Conservation (phyloP, 75 land plant genomes). For the Pinus albicaulis region DNA sequence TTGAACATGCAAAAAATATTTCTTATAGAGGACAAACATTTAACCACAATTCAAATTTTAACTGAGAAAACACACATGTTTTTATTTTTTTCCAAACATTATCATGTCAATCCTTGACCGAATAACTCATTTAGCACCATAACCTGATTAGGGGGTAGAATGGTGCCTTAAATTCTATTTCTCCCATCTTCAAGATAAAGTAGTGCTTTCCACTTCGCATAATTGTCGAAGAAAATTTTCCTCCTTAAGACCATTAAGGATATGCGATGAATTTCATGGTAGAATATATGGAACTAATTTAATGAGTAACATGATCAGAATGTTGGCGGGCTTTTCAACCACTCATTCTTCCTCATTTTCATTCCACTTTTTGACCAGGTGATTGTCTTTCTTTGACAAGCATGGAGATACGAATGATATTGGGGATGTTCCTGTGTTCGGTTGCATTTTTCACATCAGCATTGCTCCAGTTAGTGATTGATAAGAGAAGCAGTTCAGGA, state of each 20-base stretch:
- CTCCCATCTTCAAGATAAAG: neutral
- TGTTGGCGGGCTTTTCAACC: conserved; percentile 26
- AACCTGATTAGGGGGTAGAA: too few species aligned
- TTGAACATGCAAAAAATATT: conserved; percentile 10
- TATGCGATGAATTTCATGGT: too few species aligned
- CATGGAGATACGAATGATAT: conserved; percentile 25
- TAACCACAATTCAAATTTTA: neutral
- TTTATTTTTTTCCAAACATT: neutral
- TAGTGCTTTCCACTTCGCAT: neutral
- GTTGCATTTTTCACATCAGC: conserved; percentile 31
- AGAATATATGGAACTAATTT: too few species aligned
- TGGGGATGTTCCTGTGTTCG: conserved; percentile 27
- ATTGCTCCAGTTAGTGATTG: conserved; percentile 28
- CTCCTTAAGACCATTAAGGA: neutral
- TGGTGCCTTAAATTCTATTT: neutral
- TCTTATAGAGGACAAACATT: too few species aligned
- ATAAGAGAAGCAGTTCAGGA: neutral
- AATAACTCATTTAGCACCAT: too few species aligned
- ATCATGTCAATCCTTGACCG: neutral
- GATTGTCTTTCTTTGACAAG: conserved; percentile 28
- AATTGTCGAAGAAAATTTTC: neutral
- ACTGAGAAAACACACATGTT: neutral
- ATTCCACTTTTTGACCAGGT: conserved; percentile 31
- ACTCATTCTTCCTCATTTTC: conserved; percentile 21
- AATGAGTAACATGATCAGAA: neutral